Percentiles rank a stretch among this genome's conserved stretches.
These are phyloP conservation scores for Globisporangium alternatum DNA, from an alignment of 352 stramenopile species.

Conservation along the genomic window DNA sequence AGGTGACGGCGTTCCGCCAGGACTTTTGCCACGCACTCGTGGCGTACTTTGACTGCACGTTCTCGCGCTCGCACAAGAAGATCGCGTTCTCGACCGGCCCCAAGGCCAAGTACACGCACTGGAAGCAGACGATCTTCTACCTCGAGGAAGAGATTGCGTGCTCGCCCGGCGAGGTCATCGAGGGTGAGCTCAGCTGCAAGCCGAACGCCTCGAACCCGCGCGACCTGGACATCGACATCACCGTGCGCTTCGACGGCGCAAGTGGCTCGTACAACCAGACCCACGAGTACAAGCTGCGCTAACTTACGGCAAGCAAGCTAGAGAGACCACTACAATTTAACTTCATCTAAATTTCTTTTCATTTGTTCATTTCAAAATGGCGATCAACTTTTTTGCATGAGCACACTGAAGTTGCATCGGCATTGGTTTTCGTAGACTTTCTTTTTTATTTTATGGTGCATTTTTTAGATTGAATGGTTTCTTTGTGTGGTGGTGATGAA, in stretches of 20 bases:
- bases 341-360: neutral
- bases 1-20: slow-evolving; percentile 88
- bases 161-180: slow-evolving; percentile 84
- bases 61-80: slow-evolving; percentile 94
- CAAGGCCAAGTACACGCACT: slow-evolving; percentile 96
- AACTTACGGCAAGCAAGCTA: slow-evolving; percentile 15
- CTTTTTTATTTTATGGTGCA: too few species aligned
- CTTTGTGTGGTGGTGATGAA: neutral
- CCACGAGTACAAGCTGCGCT: slow-evolving; percentile 83
- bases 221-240: slow-evolving; percentile 92
- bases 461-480: neutral
- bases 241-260: slow-evolving; percentile 71
- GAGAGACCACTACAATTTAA: neutral
- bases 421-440: too few species aligned
- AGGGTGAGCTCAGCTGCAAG: slow-evolving; percentile 85
- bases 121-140: slow-evolving; percentile 99
- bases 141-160: slow-evolving; percentile 86
- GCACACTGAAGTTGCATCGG: neutral
- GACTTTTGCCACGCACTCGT: slow-evolving; percentile 97
- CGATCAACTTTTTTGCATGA: too few species aligned
- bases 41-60: slow-evolving; percentile 98
- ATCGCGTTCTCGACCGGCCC: slow-evolving; percentile 95
- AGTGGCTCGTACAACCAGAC: slow-evolving; percentile 63
- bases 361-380: neutral
- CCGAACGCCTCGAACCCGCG: slow-evolving; percentile 92